Base-by-base conservation (phyloP, 176 grass and related monocot species). In the Oryza glumipatula region DNA sequence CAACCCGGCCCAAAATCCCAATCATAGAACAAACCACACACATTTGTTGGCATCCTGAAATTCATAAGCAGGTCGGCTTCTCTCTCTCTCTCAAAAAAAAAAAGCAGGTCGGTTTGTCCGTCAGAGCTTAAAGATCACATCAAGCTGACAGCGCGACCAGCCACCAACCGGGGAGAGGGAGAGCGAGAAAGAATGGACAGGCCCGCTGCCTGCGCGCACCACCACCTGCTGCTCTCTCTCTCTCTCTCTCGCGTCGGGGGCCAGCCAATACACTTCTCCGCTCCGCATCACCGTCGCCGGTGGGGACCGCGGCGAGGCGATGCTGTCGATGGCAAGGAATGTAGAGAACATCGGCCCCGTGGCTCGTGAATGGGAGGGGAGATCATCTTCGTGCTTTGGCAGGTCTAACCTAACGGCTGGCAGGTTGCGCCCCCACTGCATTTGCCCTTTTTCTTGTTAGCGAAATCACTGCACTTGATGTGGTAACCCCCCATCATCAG, bases 281-380 rank as follows among this genome's bases (percentile, higher is more conserved):
- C 1, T 73, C 56, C 21, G 28, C 65, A 11, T 21, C 52, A 43
- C 26, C 26, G 15, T 63, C 58, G 82, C 47, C 11, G 46, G 70
- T 22, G 72, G 79, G 76, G 52, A 54, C 78, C 58, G n/a, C 1
- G 19, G 17, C 54, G 70, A 15, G 9, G 6, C 24, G 67, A 39
- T 70, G 84, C 67, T 86, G 80, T 74, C 68, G 33, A 19, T 76
- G 30, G 70, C 76, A 90, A 75, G 84, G 84, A 90, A 90, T 80
- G 74, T 69, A 39, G 63, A 90, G 84, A 83, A 83, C 68, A 76
- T 61, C 46, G 23, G 24, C 36, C 36, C 36, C 21, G 32, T 82
- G 48, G 54, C 73, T 64, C 67, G 78, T 77, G 83, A 82, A 11
- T 77, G 88, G 77, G 30, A 32, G 30, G 16, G 14, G 49, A 44